Evolutionary conservation across 2,329 filamentous ascomycete genomes (phyloP).

Genomic region (Cryphonectria japonica): DNA sequence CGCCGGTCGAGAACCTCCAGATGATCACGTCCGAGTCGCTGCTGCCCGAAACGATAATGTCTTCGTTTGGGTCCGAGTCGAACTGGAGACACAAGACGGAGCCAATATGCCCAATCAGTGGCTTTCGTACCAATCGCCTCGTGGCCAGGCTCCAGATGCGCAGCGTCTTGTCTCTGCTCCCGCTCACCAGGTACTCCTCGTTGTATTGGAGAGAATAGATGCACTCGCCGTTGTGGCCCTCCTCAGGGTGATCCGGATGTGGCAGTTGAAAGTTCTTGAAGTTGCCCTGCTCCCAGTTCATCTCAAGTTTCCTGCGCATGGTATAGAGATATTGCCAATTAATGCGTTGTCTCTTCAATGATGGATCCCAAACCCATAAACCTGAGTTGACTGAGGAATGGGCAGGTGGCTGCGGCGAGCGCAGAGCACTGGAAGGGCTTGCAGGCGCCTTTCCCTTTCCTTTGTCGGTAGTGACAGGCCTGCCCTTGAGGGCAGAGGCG

Average conservation of each 20-base stretch:
- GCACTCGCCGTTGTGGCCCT: constrained; percentile 82
- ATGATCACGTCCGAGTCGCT: constrained; percentile 90
- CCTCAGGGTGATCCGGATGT: constrained; percentile 76
- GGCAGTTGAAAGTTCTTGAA: constrained; percentile 89
- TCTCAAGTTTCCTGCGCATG: constrained; percentile 80
- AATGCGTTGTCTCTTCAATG: constrained; percentile 61
- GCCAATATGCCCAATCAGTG: constrained; percentile 75
- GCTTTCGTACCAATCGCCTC: constrained; percentile 73
- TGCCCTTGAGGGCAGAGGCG: constrained; percentile 34
- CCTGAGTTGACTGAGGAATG: constrained; percentile 41
- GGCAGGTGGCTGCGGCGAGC: constrained; percentile 8
- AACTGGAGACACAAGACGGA: constrained; percentile 96
- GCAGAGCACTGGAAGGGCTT: constrained; percentile 16
- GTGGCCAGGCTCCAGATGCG: constrained; percentile 90
- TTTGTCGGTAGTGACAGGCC: constrained; percentile 38
- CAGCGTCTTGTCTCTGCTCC: constrained; percentile 85
- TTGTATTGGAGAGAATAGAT: constrained; percentile 95
- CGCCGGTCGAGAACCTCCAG: constrained; percentile 91
- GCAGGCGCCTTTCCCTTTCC: constrained; percentile 39
- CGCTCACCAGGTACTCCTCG: constrained; percentile 84
- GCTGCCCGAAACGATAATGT: constrained; percentile 92
- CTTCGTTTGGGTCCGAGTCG: constrained; percentile 83
- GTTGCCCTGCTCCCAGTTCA: constrained; percentile 86
- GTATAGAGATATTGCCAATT: constrained; percentile 96
- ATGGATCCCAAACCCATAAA: constrained; percentile 56